phyloP scores from a whole-genome alignment of 2,329 filamentous ascomycete species.

The Hypoxylon sp. region DNA sequence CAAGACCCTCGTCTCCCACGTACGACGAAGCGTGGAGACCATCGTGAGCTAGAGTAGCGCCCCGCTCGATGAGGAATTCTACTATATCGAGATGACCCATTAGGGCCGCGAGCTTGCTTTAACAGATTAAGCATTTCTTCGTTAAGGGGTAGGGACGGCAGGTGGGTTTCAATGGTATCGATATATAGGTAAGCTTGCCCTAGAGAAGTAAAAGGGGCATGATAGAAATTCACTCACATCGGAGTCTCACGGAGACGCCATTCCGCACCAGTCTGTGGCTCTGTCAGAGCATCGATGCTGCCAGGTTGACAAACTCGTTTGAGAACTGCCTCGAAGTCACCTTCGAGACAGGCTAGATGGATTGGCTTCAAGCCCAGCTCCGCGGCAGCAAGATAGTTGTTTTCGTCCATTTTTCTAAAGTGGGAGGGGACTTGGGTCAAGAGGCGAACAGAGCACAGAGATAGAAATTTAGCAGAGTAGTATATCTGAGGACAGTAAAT shows the following conservation, averaged over 20 bases:
- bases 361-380: conserved; percentile 38
- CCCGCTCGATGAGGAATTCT: conserved; percentile 33
- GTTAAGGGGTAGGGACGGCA: no score
- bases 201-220: not conserved
- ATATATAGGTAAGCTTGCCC: not conserved
- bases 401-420: conserved; percentile 11
- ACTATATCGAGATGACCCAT: conserved; percentile 44
- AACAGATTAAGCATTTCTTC: not conserved
- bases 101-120: conserved; percentile 41
- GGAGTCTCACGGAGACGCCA: conserved; percentile 34
- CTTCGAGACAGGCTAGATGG: conserved; percentile 36
- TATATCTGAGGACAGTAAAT: not conserved
- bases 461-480: not conserved
- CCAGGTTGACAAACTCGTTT: conserved; percentile 11
- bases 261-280: conserved; percentile 19
- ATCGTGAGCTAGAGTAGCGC: conserved; percentile 26
- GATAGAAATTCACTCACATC: conserved; percentile 24
- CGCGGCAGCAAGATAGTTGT: conserved; percentile 5
- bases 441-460: not conserved
- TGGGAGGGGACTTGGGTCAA: not conserved
- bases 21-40: conserved; percentile 30
- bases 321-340: conserved; percentile 33
- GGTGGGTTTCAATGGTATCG: no score
- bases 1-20: conserved; percentile 26
- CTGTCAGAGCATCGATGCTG: conserved; percentile 19